phyloP scores from a whole-genome alignment of 1,284 basidiomycete genomes.

The Apiotrichum sp. region DNA sequence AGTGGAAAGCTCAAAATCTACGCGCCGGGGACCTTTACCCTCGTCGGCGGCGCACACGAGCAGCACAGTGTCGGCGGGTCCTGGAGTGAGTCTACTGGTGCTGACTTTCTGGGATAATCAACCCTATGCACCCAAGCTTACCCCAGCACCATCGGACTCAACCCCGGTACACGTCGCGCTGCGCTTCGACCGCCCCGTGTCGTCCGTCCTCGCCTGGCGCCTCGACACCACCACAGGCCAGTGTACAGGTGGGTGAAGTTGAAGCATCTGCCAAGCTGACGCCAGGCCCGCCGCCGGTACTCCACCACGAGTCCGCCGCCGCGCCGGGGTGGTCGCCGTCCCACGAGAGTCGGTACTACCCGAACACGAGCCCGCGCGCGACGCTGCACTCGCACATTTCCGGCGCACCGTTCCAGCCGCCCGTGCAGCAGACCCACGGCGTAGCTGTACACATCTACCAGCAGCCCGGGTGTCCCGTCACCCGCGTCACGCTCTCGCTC shows the following conservation, averaged over 20 bases:
- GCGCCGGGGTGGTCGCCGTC: slow-evolving; percentile 57
- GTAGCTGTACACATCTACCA: slow-evolving; percentile 40
- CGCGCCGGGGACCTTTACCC: neutral
- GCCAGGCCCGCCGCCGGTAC: slow-evolving; percentile 18
- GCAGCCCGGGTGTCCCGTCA: slow-evolving; percentile 43
- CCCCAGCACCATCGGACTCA: neutral
- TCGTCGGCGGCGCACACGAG: neutral
- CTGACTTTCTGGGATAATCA: no score
- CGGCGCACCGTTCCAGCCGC: slow-evolving; percentile 57
- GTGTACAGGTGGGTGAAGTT: slow-evolving; percentile 16
- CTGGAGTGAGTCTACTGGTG: neutral
- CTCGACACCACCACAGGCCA: neutral
- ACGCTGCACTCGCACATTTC: slow-evolving; percentile 65
- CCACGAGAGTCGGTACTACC: slow-evolving; percentile 66
- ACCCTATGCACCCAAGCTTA: no score
- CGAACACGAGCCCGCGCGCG: slow-evolving; percentile 47
- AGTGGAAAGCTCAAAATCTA: neutral
- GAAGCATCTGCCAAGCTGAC: neutral
- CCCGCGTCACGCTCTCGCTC: slow-evolving; percentile 53
- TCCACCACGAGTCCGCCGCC: slow-evolving; percentile 44
- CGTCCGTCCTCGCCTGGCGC: slow-evolving; percentile 7
- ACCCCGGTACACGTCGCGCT: slow-evolving; percentile 1
- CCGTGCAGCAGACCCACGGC: slow-evolving; percentile 15
- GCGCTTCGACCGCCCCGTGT: neutral
- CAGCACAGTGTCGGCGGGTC: neutral